Conservation (phyloP, 2,329 filamentous ascomycete species). For the Penicillium sp. region DNA sequence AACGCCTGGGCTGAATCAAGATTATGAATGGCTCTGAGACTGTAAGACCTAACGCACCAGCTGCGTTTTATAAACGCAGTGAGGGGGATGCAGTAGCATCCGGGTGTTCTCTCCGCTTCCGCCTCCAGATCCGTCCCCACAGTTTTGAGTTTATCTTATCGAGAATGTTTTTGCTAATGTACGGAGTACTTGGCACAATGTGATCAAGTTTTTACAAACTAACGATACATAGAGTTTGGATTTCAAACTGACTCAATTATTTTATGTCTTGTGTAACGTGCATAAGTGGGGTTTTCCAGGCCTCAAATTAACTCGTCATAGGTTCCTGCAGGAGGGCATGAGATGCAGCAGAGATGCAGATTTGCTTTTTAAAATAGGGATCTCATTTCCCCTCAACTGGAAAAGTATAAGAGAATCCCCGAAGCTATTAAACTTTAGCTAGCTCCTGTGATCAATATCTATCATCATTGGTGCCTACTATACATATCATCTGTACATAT, state of each 20-base stretch:
- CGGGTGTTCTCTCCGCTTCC: conserved; percentile 26
- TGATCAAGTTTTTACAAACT: background rate
- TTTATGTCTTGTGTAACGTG: background rate
- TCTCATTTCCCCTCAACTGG: background rate
- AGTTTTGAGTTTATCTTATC: background rate
- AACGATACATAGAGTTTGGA: background rate
- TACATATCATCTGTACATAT: too few species aligned
- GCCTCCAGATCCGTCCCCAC: conserved; percentile 20
- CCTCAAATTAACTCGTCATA: too few species aligned
- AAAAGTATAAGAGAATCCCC: background rate
- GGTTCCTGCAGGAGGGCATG: background rate
- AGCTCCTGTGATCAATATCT: background rate
- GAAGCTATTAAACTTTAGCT: background rate
- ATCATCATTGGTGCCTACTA: background rate
- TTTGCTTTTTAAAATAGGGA: background rate
- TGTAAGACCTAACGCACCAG: background rate
- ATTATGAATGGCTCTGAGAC: conserved; percentile 6
- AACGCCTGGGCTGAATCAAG: background rate
- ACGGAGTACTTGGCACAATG: too few species aligned
- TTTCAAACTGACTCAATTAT: background rate
- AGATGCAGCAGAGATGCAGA: background rate
- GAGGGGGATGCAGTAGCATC: conserved; percentile 11
- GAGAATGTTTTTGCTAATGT: too few species aligned
- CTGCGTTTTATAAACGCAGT: conserved; percentile 18
- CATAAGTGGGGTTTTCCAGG: background rate